Evolutionary conservation across 345 rosid species (phyloP).

Genomic region (Angophora floribunda): DNA sequence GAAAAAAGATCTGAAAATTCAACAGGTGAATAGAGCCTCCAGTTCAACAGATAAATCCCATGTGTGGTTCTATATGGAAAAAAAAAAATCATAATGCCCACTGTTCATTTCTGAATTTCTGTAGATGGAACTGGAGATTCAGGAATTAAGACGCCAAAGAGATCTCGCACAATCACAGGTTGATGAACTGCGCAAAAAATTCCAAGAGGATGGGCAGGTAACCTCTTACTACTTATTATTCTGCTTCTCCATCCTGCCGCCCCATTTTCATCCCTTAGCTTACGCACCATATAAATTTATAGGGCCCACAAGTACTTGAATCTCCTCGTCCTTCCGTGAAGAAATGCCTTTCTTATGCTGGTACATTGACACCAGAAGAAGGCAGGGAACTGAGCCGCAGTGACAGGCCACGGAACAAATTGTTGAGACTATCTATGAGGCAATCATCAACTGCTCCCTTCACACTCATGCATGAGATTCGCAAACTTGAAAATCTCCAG

Average conservation of each 20-base stretch:
- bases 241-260: not conserved
- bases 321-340: constrained; percentile 57
- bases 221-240: not conserved
- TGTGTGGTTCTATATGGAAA: not conserved
- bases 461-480: constrained; percentile 95
- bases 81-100: not conserved
- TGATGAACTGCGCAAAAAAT: constrained; percentile 72
- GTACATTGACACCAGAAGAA: constrained; percentile 44
- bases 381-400: constrained; percentile 32
- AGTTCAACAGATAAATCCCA: not conserved
- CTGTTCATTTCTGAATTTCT: not conserved
- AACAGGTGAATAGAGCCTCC: constrained; percentile 35
- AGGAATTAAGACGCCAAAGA: constrained; percentile 82
- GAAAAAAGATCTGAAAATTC: constrained; percentile 85
- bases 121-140: constrained; percentile 96
- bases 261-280: not conserved
- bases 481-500: constrained; percentile 97
- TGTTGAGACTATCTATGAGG: constrained; percentile 78
- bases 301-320: constrained; percentile 43
- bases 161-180: constrained; percentile 75
- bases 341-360: constrained; percentile 91
- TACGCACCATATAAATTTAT: not conserved
- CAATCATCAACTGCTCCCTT: constrained; percentile 96
- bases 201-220: constrained; percentile 56
- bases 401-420: constrained; percentile 53